A percentile compares a stretch with the other conserved stretches of the same genome.
These are phyloP conservation scores for Zalaria sp. DNA, from an alignment of 2,329 filamentous ascomycete species.

Conservation along the genomic window DNA sequence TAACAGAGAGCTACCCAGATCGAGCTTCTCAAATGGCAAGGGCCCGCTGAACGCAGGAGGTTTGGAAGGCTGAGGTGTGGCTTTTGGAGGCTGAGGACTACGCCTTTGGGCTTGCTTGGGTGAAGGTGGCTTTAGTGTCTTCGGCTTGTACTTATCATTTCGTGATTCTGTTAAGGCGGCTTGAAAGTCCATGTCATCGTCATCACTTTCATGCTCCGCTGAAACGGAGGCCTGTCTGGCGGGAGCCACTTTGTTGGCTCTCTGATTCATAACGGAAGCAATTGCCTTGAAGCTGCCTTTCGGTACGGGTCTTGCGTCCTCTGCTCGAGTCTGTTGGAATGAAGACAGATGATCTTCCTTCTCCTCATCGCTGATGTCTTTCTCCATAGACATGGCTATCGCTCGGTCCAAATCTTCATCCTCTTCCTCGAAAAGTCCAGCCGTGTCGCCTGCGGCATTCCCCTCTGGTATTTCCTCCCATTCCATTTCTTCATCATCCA, in stretches of 20 bases:
- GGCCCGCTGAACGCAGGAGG: slow-evolving; percentile 54
- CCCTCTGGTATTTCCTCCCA: slow-evolving; percentile 17
- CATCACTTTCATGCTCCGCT: slow-evolving; percentile 43
- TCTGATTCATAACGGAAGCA: slow-evolving; percentile 60
- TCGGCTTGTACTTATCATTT: slow-evolving; percentile 19
- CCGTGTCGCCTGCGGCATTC: slow-evolving; percentile 25
- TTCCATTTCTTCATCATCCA: slow-evolving; percentile 20
- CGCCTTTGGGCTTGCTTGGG: slow-evolving; percentile 7
- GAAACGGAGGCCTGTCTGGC: not conserved
- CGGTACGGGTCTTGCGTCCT: slow-evolving; percentile 28
- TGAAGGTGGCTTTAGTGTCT: slow-evolving; percentile 1
- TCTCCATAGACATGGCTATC: slow-evolving; percentile 67
- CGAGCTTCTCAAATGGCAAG: slow-evolving; percentile 71
- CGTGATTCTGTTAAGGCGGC: slow-evolving; percentile 61
- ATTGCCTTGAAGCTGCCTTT: slow-evolving; percentile 43
- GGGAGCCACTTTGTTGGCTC: slow-evolving; percentile 47
- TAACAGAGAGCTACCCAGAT: slow-evolving; percentile 50
- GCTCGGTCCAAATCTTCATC: slow-evolving; percentile 68
- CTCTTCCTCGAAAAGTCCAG: slow-evolving; percentile 24
- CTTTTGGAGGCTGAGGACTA: slow-evolving; percentile 8
- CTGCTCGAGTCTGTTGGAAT: slow-evolving; percentile 29
- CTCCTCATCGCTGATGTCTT: slow-evolving; percentile 41
- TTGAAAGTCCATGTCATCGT: slow-evolving; percentile 66
- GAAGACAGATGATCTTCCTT: slow-evolving; percentile 36
- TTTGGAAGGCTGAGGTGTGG: slow-evolving; percentile 14